Conservation (phyloP, 495 filamentous ascomycete species). For the Penicillium parvum region DNA sequence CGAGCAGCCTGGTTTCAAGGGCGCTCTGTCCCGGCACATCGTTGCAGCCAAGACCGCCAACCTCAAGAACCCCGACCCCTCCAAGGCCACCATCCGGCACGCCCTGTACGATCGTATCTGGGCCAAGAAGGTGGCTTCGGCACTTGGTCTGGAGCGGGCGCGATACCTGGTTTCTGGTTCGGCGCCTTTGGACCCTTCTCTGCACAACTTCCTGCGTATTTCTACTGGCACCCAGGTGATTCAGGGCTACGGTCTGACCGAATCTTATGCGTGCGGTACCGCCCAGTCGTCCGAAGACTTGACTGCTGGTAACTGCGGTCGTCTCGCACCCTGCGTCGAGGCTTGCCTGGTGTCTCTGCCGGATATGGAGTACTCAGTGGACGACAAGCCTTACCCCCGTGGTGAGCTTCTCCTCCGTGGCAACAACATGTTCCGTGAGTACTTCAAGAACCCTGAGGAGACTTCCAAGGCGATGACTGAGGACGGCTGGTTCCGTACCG, state of each 20-base stretch:
- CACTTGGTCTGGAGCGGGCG: conserved; percentile 71
- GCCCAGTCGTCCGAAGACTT: conserved; percentile 68
- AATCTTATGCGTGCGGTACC: conserved; percentile 79
- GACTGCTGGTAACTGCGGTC: conserved; percentile 76
- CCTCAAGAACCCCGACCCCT: conserved; percentile 63
- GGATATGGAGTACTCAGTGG: conserved; percentile 89
- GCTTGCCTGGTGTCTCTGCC: conserved; percentile 80
- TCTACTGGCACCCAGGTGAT: conserved; percentile 73
- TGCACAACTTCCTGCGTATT: conserved; percentile 85
- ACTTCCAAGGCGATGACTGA: conserved; percentile 75
- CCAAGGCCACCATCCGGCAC: conserved; percentile 75
- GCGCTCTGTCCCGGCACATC: conserved; percentile 73
- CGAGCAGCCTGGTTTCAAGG: conserved; percentile 74
- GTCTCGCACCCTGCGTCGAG: conserved; percentile 62
- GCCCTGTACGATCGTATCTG: conserved; percentile 88
- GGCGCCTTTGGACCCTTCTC: conserved; percentile 80
- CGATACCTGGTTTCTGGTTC: conserved; percentile 80
- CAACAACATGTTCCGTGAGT: conserved; percentile 71
- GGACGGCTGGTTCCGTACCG: conserved; percentile 97
- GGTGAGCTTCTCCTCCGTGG: conserved; percentile 87
- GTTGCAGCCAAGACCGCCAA: conserved; percentile 75
- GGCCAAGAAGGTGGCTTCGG: conserved; percentile 80
- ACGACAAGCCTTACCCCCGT: conserved; percentile 88
- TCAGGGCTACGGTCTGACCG: conserved; percentile 93
- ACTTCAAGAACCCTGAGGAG: conserved; percentile 84